Conservation (phyloP, 2,329 filamentous ascomycete genomes). For the Ophiobolus disseminans region DNA sequence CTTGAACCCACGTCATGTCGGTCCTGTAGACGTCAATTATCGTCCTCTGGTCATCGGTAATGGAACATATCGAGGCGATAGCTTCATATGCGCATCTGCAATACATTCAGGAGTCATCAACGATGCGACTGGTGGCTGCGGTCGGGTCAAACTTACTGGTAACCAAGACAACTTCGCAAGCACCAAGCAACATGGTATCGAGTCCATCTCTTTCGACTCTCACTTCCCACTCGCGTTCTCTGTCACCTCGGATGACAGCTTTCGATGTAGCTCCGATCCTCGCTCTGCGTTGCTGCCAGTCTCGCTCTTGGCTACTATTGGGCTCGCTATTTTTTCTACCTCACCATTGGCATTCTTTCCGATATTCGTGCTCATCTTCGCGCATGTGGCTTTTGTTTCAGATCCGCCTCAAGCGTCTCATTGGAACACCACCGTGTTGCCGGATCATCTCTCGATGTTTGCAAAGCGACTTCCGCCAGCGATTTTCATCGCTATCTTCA, state of each 20-base stretch:
- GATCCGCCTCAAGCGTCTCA: slow-evolving; percentile 76
- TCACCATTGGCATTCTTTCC: slow-evolving; percentile 81
- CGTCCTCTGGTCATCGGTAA: slow-evolving; percentile 62
- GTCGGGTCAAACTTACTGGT: slow-evolving; percentile 76
- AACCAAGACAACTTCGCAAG: slow-evolving; percentile 67
- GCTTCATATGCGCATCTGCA: slow-evolving; percentile 84
- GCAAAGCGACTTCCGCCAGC: slow-evolving; percentile 84
- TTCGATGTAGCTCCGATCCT: slow-evolving; percentile 71
- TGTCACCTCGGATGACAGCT: slow-evolving; percentile 70
- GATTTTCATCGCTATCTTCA: slow-evolving; percentile 81
- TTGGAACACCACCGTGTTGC: slow-evolving; percentile 54
- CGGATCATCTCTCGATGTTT: slow-evolving; percentile 62
- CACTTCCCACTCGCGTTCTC: slow-evolving; percentile 87
- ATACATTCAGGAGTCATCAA: slow-evolving; percentile 81
- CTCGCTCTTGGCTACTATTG: slow-evolving; percentile 74
- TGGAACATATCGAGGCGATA: slow-evolving; percentile 84
- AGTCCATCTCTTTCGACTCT: slow-evolving; percentile 79
- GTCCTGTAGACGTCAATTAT: slow-evolving; percentile 67
- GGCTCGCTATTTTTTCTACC: slow-evolving; percentile 79
- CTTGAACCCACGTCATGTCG: slow-evolving; percentile 76
- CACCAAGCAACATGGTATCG: slow-evolving; percentile 72
- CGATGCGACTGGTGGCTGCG: slow-evolving; percentile 76
- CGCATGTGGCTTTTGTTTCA: slow-evolving; percentile 85
- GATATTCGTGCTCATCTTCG: slow-evolving; percentile 81
- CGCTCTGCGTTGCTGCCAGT: slow-evolving; percentile 81